Evolutionary conservation across 805 yeast genomes (phyloP).

Genomic region (Barnettozyma botsteinii): DNA sequence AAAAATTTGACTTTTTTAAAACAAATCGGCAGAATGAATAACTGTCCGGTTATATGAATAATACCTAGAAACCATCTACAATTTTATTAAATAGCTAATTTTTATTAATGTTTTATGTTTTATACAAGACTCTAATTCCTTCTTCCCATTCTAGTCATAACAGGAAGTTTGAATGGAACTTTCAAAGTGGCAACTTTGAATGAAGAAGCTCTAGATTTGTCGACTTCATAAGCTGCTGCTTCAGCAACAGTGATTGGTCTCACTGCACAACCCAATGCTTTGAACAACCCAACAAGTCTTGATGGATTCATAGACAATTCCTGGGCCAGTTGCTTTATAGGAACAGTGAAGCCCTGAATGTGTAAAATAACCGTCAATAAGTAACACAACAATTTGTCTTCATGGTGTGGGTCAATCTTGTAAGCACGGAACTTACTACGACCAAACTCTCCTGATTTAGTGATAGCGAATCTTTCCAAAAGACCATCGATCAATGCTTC

Average conservation of each 20-base stretch:
- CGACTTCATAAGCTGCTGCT: slow-evolving; percentile 67
- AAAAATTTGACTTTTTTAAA: not conserved
- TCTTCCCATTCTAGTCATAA: slow-evolving; percentile 62
- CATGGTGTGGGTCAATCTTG: slow-evolving; percentile 79
- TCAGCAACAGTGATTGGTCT: slow-evolving; percentile 68
- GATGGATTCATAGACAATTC: slow-evolving; percentile 80
- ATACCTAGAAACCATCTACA: not conserved
- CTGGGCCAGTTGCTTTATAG: slow-evolving; percentile 74
- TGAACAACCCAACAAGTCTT: slow-evolving; percentile 59
- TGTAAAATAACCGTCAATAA: slow-evolving; percentile 68
- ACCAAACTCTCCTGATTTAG: slow-evolving; percentile 60
- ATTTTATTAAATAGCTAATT: no score
- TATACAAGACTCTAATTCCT: no score
- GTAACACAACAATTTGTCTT: slow-evolving; percentile 80
- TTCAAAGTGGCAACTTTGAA: slow-evolving; percentile 77
- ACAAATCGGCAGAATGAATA: not conserved
- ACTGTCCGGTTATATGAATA: not conserved
- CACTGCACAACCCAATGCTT: slow-evolving; percentile 75
- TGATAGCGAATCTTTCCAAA: slow-evolving; percentile 63
- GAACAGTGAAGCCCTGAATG: slow-evolving; percentile 68
- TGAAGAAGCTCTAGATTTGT: slow-evolving; percentile 51
- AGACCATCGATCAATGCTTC: slow-evolving; percentile 67
- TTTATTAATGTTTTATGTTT: no score
- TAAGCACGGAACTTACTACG: slow-evolving; percentile 72
- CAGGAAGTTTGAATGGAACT: slow-evolving; percentile 89